phyloP scores from a whole-genome alignment of 495 filamentous ascomycete genomes.

The Penicillium flavigenum region DNA sequence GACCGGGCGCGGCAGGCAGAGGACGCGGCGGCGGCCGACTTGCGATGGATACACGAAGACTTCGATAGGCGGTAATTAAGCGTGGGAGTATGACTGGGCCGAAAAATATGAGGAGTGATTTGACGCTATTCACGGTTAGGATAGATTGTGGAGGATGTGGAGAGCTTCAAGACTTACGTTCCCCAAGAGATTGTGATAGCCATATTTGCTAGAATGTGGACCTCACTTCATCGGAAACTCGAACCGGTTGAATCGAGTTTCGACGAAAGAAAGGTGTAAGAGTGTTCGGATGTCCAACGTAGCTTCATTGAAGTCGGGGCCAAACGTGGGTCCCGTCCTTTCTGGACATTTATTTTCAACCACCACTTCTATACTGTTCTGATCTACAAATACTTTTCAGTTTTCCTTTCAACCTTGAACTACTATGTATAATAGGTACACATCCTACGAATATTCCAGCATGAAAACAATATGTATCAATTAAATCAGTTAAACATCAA shows the following conservation, averaged over 20 bases:
- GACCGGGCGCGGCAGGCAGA: constrained; percentile 40
- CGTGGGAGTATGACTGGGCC: constrained; percentile 81
- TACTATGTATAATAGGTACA: background rate
- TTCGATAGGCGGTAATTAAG: constrained; percentile 67
- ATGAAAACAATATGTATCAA: background rate
- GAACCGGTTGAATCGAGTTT: background rate
- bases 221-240: background rate
- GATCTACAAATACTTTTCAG: background rate
- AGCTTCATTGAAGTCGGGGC: constrained; percentile 4
- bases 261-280: background rate
- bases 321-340: constrained; percentile 5
- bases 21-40: constrained; percentile 55
- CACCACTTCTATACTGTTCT: background rate
- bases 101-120: constrained; percentile 80
- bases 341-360: background rate
- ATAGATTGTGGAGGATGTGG: constrained; percentile 3
- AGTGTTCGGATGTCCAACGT: background rate
- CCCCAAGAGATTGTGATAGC: constrained; percentile 35
- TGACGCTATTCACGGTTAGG: constrained; percentile 53
- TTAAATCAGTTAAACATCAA: background rate
- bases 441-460: background rate
- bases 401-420: background rate
- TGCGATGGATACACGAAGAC: constrained; percentile 55
- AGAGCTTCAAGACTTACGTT: constrained; percentile 33
- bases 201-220: constrained; percentile 23